Conservation (phyloP, 192 early-diverging fungal genomes). For the Diversispora eburnea region DNA sequence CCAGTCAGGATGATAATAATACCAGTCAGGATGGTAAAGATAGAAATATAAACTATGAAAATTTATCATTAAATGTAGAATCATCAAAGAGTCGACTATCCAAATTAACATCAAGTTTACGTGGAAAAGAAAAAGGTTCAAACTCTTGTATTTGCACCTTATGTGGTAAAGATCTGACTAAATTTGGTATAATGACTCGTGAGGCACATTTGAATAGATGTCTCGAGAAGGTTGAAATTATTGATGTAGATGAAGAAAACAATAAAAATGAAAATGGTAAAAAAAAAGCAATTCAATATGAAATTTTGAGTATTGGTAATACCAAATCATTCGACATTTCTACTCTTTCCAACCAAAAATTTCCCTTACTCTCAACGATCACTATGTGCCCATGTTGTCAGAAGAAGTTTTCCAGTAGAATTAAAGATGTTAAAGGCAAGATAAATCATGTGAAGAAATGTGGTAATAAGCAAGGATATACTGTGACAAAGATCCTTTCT, state of each 20-base stretch:
- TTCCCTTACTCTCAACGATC: background rate
- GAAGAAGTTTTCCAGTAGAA: background rate
- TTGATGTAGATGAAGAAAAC: background rate
- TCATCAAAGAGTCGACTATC: no score
- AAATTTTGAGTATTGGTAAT: background rate
- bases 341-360: background rate
- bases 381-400: slow-evolving; percentile 2
- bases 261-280: background rate
- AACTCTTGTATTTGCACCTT: background rate
- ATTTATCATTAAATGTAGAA: no score
- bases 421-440: background rate
- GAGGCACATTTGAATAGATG: background rate
- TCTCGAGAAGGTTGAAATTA: background rate
- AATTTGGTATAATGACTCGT: background rate
- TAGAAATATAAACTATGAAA: no score
- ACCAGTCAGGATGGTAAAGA: no score
- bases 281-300: background rate
- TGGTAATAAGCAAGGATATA: background rate
- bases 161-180: background rate
- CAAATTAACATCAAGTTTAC: background rate
- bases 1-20: no score
- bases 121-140: background rate
- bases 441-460: background rate
- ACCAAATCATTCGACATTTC: background rate
- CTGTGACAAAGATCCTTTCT: background rate